Evolutionary conservation across 495 filamentous ascomycete species (phyloP), one percentile per base, ranked within the genome.

Genomic region (Sabuloglossum arenarium): DNA sequence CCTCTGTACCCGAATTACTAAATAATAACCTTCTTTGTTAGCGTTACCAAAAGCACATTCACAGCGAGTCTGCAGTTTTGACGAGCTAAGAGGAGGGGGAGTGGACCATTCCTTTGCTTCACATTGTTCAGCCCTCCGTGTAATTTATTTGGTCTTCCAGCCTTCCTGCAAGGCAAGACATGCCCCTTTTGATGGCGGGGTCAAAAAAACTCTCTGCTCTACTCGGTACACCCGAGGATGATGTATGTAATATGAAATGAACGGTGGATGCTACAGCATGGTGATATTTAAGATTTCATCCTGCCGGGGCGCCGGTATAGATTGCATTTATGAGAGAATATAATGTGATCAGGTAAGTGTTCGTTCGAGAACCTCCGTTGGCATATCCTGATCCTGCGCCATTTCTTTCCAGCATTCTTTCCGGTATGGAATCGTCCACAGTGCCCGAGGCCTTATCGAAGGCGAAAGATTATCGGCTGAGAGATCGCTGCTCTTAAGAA

Each of bases 131-230:
- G 16, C 1, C n/a, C 14, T 14, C 47, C 6, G 12, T 51, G 47
- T 51, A 51, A 51, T 51, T 21, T 51, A 51, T 28, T 49, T 49
- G 45, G 45, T 49, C 45, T 25, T 28, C 45, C 25, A n/a, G n/a
- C n/a, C n/a, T n/a, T 49, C 25, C 4, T 25, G 45, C 21, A 4
- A 32, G 30, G 30, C 34, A 39, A 12, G 34, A 16, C 14, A 39
- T 16, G 39, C n/a, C 39, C 39, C n/a, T n/a, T 51, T 11, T 29
- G 24, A 51, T 19, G 16, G 24, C 24, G 16, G 47, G 47, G 47
- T 29, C 16, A 11, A 51, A 46, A 46, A 46, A 32, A 32, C 16
- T 16, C 47, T 51, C 47, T 51, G 16, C 47, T 51, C 47, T 51
- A 51, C 16, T 30, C 23, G 45, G 21, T 29, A 29, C 6, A 4